Percentiles rank a stretch among this genome's conserved stretches.
phyloP scores from a whole-genome alignment of 2,329 filamentous ascomycete genomes.

The Exophiala aquamarina region DNA sequence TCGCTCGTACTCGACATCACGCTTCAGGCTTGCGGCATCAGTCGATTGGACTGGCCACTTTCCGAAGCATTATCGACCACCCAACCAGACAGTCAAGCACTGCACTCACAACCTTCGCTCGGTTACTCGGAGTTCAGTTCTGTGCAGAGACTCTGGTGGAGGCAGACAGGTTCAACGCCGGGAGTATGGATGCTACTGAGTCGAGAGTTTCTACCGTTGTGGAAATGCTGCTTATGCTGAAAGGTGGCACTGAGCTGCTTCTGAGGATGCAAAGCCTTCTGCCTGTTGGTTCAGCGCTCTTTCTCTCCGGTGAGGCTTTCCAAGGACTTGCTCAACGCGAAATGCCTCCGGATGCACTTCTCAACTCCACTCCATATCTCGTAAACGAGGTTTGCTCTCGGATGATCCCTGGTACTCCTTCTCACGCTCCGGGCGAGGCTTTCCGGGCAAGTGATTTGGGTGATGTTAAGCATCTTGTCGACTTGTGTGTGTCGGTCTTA shows the following conservation, averaged over 20 bases:
- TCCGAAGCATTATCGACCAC: constrained; percentile 12
- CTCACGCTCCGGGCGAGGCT: neutral
- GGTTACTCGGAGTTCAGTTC: constrained; percentile 19
- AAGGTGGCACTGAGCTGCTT: constrained; percentile 12
- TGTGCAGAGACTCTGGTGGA: constrained; percentile 19
- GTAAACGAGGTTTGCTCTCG: neutral
- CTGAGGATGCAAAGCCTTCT: constrained; percentile 13
- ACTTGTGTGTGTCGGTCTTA: neutral
- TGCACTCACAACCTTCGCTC: constrained; percentile 12
- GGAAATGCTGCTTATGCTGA: constrained; percentile 1
- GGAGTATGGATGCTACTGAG: neutral
- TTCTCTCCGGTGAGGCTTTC: neutral
- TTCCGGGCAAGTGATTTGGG: neutral
- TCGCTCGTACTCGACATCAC: neutral
- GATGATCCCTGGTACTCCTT: neutral
- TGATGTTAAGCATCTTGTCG: neutral
- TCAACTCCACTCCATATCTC: neutral
- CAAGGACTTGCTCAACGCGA: constrained; percentile 3
- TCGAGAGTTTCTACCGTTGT: neutral
- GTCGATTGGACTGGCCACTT: neutral
- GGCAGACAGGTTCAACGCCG: neutral
- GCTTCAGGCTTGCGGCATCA: neutral
- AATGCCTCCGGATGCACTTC: neutral
- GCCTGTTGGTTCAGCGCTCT: constrained; percentile 3
- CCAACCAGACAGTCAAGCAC: constrained; percentile 8